Percentiles rank a stretch among this genome's conserved stretches.
phyloP scores from a whole-genome alignment of 2,329 filamentous ascomycete species.

The Pseudogymnoascus destructans region DNA sequence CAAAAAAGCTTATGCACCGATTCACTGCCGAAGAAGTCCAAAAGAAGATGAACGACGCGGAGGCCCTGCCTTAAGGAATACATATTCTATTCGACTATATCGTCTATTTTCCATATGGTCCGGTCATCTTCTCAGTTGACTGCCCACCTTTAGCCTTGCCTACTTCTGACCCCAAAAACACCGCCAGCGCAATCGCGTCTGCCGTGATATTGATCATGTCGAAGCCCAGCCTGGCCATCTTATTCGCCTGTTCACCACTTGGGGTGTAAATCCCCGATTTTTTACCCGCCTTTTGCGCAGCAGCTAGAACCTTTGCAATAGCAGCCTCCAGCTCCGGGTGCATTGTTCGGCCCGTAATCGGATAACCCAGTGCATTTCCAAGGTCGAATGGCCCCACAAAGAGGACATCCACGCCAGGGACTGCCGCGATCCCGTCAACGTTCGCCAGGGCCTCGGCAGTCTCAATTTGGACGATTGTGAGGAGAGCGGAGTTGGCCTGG shows the following conservation, averaged over 20 bases:
- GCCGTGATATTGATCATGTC: conserved; percentile 48
- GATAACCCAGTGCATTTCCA: conserved; percentile 49
- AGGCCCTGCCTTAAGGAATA: conserved; percentile 10
- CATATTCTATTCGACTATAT: conserved; percentile 12
- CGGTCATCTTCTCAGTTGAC: conserved; percentile 19
- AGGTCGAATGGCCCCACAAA: conserved; percentile 57
- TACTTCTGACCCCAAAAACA: conserved; percentile 34
- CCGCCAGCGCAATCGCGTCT: conserved; percentile 40
- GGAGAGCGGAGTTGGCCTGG: conserved; percentile 41
- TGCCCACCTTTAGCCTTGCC: conserved; percentile 33
- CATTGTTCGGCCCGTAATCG: conserved; percentile 48
- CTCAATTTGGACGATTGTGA: conserved; percentile 58
- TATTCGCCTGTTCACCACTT: conserved; percentile 41
- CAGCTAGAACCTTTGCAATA: conserved; percentile 43
- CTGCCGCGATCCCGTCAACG: conserved; percentile 48
- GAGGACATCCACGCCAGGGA: conserved; percentile 47
- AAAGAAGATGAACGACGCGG: conserved; percentile 51
- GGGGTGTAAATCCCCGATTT: conserved; percentile 50
- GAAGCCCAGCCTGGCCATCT: conserved; percentile 43
- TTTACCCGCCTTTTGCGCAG: conserved; percentile 48
- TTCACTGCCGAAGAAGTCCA: conserved; percentile 56
- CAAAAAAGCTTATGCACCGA: conserved; percentile 65
- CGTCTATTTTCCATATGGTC: conserved; percentile 22
- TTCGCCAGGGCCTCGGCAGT: conserved; percentile 47
- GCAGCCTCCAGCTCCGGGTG: conserved; percentile 45